A percentile compares a stretch with the other conserved stretches of the same genome.
These are phyloP conservation scores for Candida palmyrensis DNA, from an alignment of 805 yeast genomes.

Conservation along the genomic window DNA sequence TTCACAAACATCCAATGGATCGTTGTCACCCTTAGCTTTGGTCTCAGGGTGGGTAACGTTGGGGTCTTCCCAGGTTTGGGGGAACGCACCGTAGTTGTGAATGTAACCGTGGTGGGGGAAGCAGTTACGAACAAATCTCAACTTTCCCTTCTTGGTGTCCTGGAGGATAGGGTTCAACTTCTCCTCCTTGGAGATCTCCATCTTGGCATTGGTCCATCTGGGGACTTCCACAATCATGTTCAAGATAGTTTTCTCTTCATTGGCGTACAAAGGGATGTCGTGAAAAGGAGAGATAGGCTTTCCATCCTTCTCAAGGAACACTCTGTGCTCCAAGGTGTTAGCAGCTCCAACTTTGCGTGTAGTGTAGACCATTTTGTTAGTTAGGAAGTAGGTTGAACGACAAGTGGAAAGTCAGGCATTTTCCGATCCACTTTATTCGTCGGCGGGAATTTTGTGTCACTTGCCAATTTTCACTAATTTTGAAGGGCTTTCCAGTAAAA, in stretches of 20 bases:
- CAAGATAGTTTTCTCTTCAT: constrained; percentile 77
- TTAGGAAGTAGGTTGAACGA: no score
- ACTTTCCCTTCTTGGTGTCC: constrained; percentile 95
- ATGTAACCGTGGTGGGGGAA: constrained; percentile 99
- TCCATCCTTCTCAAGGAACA: constrained; percentile 88
- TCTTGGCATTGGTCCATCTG: constrained; percentile 97
- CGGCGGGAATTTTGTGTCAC: no score
- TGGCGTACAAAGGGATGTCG: constrained; percentile 71
- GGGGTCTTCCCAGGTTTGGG: constrained; percentile 85
- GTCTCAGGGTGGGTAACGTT: constrained; percentile 60
- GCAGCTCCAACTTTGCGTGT: constrained; percentile 95
- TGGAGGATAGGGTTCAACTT: constrained; percentile 90
- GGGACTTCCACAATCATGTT: constrained; percentile 94
- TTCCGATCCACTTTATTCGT: no score
- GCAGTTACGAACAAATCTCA: constrained; percentile 93
- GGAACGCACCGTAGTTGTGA: constrained; percentile 98
- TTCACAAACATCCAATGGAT: constrained; percentile 74
- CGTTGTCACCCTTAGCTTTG: constrained; percentile 78
- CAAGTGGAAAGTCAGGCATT: no score
- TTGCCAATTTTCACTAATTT: no score
- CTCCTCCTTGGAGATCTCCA: constrained; percentile 85
- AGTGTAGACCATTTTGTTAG: constrained; percentile 67
- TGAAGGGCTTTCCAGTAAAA: no score
- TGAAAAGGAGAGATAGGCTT: constrained; percentile 95
- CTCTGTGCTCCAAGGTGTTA: constrained; percentile 90